Evolutionary conservation across 2,329 filamentous ascomycete species (phyloP), one percentile per base, ranked within the genome.

Genomic region (Dothistroma septosporum): DNA sequence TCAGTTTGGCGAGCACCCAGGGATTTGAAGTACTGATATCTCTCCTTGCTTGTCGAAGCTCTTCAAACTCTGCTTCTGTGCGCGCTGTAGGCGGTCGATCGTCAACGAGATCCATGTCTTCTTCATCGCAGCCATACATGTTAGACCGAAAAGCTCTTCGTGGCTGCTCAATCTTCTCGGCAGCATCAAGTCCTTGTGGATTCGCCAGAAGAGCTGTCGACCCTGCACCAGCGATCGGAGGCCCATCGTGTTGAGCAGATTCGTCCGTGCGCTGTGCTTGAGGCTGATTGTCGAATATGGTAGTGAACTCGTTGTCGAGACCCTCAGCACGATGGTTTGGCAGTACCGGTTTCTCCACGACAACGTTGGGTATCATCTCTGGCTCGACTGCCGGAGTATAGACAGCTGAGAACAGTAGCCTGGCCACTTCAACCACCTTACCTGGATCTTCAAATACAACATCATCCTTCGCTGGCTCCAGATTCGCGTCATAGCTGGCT

Each of bases 381-480:
- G 41, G n/a, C 41, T 44, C 41, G 28, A 52, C 47, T 19, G 10
- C 24, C 19, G n/a, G 4, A 19, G 37, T 35, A 59, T 73, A 73
- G 10, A 66, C 65, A 6, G 62, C 57, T 16, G 46, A 66, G 50
- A 86, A 79, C 0, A 86, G 68, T 32, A 72, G 71, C 21, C 79
- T 74, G 1, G 80, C 73, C 5, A 78, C 65, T 4, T 68, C 69
- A 5, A 85, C 37, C 2, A 87, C 67, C 0, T 69, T 21, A 4
- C 72, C 68, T 2, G 86, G 82, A 55, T 90, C 77, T 4, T 77
- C 78, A 68, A 92, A 91, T 0, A 91, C 69, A 1, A 92, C 81
- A 67, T 91, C 85, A 59, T 90, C 85, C 70, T 92, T 92, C 3
- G 84, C 78, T 3, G 88, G 84, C 61, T 91, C 85, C 6, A 92